Conservation (phyloP, 75 land plant genomes). For the Pinus albicaulis region DNA sequence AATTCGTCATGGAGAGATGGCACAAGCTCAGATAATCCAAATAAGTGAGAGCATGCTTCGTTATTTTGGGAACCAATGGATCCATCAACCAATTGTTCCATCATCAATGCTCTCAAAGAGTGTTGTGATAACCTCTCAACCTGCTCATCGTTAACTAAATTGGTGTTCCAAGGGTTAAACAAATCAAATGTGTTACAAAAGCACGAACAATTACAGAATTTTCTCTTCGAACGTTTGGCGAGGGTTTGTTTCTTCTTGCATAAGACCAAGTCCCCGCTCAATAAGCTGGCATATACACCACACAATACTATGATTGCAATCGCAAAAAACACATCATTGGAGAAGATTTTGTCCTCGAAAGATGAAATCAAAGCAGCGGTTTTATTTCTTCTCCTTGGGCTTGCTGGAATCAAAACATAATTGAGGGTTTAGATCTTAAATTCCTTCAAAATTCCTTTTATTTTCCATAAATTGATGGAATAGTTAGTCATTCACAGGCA, state of each 20-base stretch:
- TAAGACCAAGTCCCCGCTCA: not conserved
- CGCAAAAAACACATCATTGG: slow-evolving; percentile 6
- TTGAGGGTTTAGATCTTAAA: too few species aligned
- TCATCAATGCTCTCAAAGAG: slow-evolving; percentile 63
- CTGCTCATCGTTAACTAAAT: not conserved
- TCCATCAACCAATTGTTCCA: slow-evolving; percentile 91
- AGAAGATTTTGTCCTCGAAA: not conserved
- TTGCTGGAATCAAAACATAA: too few species aligned
- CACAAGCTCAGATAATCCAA: slow-evolving; percentile 87
- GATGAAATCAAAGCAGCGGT: not conserved
- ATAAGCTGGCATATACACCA: slow-evolving; percentile 2
- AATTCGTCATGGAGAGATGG: slow-evolving; percentile 82
- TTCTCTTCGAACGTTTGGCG: not conserved
- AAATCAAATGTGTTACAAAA: slow-evolving; percentile 1
- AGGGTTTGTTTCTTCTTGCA: not conserved
- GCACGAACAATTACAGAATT: slow-evolving; percentile 6
- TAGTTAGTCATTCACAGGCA: too few species aligned
- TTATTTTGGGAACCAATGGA: slow-evolving; percentile 80
- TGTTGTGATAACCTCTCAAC: slow-evolving; percentile 3
- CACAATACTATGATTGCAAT: slow-evolving; percentile 8
- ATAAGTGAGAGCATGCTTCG: slow-evolving; percentile 81
- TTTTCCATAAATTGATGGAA: too few species aligned
- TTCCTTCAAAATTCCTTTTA: too few species aligned
- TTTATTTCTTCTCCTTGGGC: not conserved
- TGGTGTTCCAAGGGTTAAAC: not conserved